These are phyloP conservation scores for Camellia lanceoleosa DNA, from an alignment of 148 eudicot genomes.

Conservation along the genomic window DNA sequence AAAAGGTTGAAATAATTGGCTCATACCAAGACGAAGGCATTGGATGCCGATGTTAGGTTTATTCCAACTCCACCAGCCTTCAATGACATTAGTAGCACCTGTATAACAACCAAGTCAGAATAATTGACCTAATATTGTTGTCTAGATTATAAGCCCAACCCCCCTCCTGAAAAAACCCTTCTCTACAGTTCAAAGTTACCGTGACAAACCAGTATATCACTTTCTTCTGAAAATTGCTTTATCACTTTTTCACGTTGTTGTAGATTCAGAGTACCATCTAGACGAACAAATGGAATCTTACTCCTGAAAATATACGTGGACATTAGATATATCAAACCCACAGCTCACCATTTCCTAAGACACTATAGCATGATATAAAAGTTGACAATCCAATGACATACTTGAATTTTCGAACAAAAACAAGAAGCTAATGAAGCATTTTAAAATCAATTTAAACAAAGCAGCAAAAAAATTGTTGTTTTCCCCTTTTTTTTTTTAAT, in stretches of 20 bases:
- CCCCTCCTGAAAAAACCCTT: not conserved
- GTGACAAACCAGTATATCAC: conserved; percentile 56
- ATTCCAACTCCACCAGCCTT: conserved; percentile 99
- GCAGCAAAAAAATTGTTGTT: not conserved
- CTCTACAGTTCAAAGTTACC: conserved; percentile 4
- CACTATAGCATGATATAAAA: not conserved
- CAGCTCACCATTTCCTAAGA: not conserved
- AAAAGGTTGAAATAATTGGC: not conserved
- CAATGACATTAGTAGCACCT: conserved; percentile 93
- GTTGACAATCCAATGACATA: not conserved
- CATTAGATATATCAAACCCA: not conserved
- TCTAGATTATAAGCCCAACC: not conserved
- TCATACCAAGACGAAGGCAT: conserved; percentile 93
- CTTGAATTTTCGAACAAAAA: conserved; percentile 1
- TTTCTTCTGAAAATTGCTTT: conserved; percentile 90
- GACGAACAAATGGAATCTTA: conserved; percentile 78
- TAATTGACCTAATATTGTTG: not conserved
- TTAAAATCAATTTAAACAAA: not conserved
- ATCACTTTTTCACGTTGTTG: conserved; percentile 94
- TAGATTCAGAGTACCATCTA: conserved; percentile 89
- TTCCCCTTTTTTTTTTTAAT: not conserved
- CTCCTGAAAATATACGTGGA: conserved; percentile 43
- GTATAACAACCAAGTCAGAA: conserved; percentile 18
- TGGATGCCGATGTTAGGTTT: conserved; percentile 90
- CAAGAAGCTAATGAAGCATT: not conserved